A percentile compares a stretch with the other conserved stretches of the same genome.
These are phyloP conservation scores for Amanita rubescens DNA, from an alignment of 768 basidiomycete species.

Conservation along the genomic window DNA sequence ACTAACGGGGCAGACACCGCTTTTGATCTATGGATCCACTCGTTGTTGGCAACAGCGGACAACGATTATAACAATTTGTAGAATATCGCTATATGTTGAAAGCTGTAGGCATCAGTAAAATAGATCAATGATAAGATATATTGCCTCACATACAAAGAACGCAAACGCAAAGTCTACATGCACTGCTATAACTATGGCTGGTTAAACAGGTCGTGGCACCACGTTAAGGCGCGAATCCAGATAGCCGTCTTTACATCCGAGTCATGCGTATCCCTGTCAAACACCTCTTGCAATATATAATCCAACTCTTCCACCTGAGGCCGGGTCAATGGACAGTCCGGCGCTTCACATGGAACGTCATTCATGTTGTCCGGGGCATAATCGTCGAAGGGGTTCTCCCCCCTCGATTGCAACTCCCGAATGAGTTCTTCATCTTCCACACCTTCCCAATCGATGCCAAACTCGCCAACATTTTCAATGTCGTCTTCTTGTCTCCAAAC, in stretches of 20 bases:
- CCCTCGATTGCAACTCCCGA: background rate
- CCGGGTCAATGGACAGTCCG: background rate
- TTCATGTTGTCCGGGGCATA: background rate
- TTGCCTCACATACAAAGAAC: no score
- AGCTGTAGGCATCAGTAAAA: background rate
- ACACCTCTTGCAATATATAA: background rate
- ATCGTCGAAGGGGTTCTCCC: background rate
- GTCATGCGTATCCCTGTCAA: background rate
- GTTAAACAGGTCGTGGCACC: background rate
- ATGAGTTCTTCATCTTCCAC: background rate
- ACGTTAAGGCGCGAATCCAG: background rate
- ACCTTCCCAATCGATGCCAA: constrained; percentile 9
- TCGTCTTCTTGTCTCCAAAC: constrained; percentile 6
- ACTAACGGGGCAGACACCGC: background rate
- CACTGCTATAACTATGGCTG: background rate
- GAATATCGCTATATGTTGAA: background rate
- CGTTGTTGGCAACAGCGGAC: background rate
- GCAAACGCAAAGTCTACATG: no score
- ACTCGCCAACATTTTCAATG: constrained; percentile 5
- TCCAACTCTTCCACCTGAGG: background rate
- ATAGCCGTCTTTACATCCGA: background rate
- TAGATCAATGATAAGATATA: background rate
- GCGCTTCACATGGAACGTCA: background rate
- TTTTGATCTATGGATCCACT: background rate
- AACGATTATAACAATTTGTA: background rate